These are phyloP conservation scores for Macadamia integrifolia DNA, from an alignment of 164 flowering plant genomes.

Conservation along the genomic window DNA sequence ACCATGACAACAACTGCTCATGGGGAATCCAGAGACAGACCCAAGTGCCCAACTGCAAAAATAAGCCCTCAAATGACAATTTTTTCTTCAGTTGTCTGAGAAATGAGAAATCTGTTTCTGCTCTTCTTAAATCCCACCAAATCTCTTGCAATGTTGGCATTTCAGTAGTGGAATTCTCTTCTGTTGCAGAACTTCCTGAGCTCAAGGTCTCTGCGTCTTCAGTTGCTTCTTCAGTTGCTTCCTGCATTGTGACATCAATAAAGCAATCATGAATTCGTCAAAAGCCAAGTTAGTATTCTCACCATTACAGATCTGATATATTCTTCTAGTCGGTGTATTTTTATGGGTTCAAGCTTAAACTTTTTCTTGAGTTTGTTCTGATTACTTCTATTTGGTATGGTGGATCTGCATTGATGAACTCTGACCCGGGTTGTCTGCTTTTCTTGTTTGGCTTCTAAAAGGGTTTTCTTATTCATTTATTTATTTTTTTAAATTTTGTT, in stretches of 20 bases:
- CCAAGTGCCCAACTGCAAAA: background rate
- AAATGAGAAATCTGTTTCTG: slow-evolving; percentile 2
- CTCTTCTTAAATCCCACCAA: slow-evolving; percentile 3
- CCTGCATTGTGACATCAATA: background rate
- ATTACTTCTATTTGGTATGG: background rate
- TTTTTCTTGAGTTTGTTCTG: background rate
- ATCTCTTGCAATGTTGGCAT: slow-evolving; percentile 27
- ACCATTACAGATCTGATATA: slow-evolving; percentile 29
- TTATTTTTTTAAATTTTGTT: background rate
- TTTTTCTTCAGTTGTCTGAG: background rate
- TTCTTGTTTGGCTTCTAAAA: background rate
- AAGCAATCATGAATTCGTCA: slow-evolving; percentile 37
- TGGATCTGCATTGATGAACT: slow-evolving; percentile 11
- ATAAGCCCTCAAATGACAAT: background rate
- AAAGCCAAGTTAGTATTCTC: slow-evolving; percentile 46
- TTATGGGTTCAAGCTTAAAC: background rate
- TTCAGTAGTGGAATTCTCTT: slow-evolving; percentile 10
- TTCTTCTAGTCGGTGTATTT: slow-evolving; percentile 2
- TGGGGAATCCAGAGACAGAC: background rate
- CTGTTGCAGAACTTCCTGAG: background rate
- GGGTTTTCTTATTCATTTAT: background rate
- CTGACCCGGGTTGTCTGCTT: slow-evolving; percentile 1
- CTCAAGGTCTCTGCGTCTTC: slow-evolving; percentile 1
- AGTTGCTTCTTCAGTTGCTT: background rate
- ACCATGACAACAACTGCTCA: background rate